A percentile compares a stretch with the other conserved stretches of the same genome.
phyloP scores from a whole-genome alignment of 2,329 filamentous ascomycete genomes.

The Penicillium sclerotiorum region DNA sequence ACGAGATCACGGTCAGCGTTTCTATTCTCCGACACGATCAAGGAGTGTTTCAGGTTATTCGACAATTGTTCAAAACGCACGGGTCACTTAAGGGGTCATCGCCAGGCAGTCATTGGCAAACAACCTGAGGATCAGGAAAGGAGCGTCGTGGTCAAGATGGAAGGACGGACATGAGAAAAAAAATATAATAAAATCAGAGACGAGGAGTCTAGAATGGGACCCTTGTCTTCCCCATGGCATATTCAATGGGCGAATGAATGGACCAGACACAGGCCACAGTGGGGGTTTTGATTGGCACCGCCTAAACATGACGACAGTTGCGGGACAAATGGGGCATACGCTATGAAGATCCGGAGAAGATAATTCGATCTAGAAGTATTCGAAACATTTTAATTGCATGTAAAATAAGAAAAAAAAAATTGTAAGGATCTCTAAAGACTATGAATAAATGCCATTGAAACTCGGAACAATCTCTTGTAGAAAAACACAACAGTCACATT shows the following conservation, averaged over 20 bases:
- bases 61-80: conserved; percentile 1
- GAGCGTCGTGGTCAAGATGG: neutral
- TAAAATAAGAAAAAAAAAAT: no score
- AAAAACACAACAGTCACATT: no score
- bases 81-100: neutral
- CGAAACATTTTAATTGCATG: no score
- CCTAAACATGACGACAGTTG: conserved; percentile 13
- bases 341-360: neutral
- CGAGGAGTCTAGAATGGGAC: conserved; percentile 4
- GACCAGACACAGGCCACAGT: conserved; percentile 7
- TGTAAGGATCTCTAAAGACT: no score
- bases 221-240: neutral
- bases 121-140: no score
- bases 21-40: neutral
- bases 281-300: conserved; percentile 9
- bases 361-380: no score
- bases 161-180: neutral
- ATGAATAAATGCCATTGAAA: no score
- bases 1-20: conserved; percentile 16
- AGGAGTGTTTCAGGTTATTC: no score
- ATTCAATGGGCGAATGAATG: conserved; percentile 11
- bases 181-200: neutral
- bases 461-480: no score
- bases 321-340: neutral
- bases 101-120: neutral